A percentile compares a stretch with the other conserved stretches of the same genome.
Conservation (phyloP, 2,329 filamentous ascomycete genomes). For the Dactylellina drechsleri region DNA sequence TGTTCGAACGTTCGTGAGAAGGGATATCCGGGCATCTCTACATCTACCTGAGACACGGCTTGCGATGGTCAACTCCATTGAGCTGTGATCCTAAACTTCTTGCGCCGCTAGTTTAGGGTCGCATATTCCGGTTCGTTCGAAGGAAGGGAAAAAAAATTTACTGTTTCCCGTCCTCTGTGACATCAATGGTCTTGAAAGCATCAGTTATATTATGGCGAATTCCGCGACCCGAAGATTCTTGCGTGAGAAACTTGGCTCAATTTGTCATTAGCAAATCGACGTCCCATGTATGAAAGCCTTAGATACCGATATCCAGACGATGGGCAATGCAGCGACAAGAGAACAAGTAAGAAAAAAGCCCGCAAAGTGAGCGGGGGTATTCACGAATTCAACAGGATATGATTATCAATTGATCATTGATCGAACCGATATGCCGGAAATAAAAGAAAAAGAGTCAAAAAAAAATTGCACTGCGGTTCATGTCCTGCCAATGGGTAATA, state of each 20-base stretch:
- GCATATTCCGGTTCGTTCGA: background rate
- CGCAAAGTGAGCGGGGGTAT: conserved; percentile 45
- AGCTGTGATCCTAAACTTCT: conserved; percentile 14
- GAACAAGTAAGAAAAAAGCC: conserved; percentile 28
- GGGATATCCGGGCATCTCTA: conserved; percentile 9
- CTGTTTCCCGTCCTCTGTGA: conserved; percentile 5
- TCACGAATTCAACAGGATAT: conserved; percentile 17
- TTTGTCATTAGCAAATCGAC: conserved; percentile 28
- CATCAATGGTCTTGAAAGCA: conserved; percentile 25
- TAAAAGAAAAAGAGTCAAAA: background rate
- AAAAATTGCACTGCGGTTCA: conserved; percentile 1
- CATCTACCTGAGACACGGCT: conserved; percentile 50
- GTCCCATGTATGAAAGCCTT: conserved; percentile 10
- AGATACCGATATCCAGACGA: conserved; percentile 27
- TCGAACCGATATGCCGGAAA: conserved; percentile 43
- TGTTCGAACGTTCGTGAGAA: conserved; percentile 7
- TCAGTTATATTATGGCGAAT: conserved; percentile 3
- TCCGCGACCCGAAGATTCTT: conserved; percentile 8
- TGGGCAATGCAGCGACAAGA: background rate
- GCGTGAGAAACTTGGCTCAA: background rate
- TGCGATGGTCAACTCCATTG: background rate
- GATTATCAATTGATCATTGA: conserved; percentile 37
- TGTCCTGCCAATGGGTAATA: conserved; percentile 15
- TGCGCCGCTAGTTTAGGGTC: conserved; percentile 2
- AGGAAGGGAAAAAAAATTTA: no score